Conservation (phyloP, 805 yeast genomes). For the Metschnikowia picachoensis region DNA sequence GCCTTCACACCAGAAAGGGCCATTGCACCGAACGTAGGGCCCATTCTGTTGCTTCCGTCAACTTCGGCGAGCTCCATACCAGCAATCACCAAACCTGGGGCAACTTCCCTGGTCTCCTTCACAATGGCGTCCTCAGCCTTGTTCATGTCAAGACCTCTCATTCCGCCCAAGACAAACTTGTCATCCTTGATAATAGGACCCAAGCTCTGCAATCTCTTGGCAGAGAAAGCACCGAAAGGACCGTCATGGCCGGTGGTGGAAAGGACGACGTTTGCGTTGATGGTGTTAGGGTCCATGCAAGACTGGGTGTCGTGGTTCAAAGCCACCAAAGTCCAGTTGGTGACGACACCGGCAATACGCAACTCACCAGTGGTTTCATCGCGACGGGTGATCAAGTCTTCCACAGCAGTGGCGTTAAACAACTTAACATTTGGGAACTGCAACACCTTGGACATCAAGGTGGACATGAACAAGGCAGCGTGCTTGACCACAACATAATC, state of each 20-base stretch:
- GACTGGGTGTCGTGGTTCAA: constrained; percentile 73
- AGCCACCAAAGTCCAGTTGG: constrained; percentile 78
- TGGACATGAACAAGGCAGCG: constrained; percentile 73
- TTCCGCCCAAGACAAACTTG: constrained; percentile 48
- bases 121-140: constrained; percentile 73
- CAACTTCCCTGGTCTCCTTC: constrained; percentile 60
- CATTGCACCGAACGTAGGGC: constrained; percentile 84
- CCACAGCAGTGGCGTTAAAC: constrained; percentile 78
- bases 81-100: constrained; percentile 62
- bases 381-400: constrained; percentile 71
- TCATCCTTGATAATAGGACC: constrained; percentile 31
- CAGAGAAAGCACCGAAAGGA: constrained; percentile 77
- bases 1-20: constrained; percentile 75
- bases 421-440: constrained; percentile 70
- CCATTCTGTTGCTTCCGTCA: constrained; percentile 78
- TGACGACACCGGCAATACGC: constrained; percentile 74
- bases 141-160: constrained; percentile 80
- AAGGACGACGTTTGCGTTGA: constrained; percentile 59
- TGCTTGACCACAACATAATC: constrained; percentile 77
- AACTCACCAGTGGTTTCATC: constrained; percentile 52
- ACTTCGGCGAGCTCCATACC: constrained; percentile 81
- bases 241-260: constrained; percentile 83
- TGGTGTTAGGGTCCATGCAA: constrained; percentile 81
- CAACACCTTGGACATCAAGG: constrained; percentile 64
- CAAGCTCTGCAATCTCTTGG: constrained; percentile 51